These are phyloP conservation scores for Reticulascus tulasneorum DNA, from an alignment of 2,329 filamentous ascomycete species.

Conservation along the genomic window DNA sequence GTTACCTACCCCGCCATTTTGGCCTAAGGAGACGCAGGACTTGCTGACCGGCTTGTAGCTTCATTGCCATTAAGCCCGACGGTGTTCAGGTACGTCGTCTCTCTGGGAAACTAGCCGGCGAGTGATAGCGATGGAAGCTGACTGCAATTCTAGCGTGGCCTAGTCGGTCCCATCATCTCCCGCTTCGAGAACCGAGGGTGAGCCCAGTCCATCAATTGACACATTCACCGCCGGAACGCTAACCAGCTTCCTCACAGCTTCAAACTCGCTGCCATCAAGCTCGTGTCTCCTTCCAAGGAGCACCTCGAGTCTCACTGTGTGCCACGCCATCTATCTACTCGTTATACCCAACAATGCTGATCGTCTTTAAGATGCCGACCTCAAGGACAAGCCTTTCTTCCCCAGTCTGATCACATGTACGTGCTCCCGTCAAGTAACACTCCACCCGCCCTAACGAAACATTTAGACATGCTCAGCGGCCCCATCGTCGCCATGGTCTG, in stretches of 20 bases:
- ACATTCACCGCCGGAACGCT: not conserved
- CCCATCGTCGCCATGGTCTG: conserved; percentile 99
- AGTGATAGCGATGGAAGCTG: conserved; percentile 7
- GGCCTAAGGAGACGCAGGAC: conserved; percentile 2
- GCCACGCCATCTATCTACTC: conserved; percentile 22
- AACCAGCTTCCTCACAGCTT: conserved; percentile 54
- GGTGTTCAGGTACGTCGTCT: conserved; percentile 79
- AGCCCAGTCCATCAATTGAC: conserved; percentile 26
- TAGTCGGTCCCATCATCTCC: conserved; percentile 94
- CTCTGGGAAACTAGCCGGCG: conserved; percentile 1
- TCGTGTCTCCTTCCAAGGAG: conserved; percentile 80
- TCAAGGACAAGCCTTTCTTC: conserved; percentile 96
- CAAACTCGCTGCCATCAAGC: conserved; percentile 99
- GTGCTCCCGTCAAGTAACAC: too few species aligned
- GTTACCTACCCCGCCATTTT: conserved; percentile 38
- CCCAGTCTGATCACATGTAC: conserved; percentile 84
- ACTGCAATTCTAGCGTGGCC: conserved; percentile 69
- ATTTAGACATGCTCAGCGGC: conserved; percentile 87
- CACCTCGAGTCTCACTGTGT: conserved; percentile 96
- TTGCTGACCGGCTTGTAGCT: conserved; percentile 51
- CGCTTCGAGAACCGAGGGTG: conserved; percentile 97
- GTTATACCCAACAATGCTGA: conserved; percentile 21
- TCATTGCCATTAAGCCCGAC: conserved; percentile 99
- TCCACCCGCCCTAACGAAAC: conserved; percentile 15
- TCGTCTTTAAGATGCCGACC: conserved; percentile 64